Conservation (phyloP, 2,329 filamentous ascomycete genomes). For the Beauveria caledonica region DNA sequence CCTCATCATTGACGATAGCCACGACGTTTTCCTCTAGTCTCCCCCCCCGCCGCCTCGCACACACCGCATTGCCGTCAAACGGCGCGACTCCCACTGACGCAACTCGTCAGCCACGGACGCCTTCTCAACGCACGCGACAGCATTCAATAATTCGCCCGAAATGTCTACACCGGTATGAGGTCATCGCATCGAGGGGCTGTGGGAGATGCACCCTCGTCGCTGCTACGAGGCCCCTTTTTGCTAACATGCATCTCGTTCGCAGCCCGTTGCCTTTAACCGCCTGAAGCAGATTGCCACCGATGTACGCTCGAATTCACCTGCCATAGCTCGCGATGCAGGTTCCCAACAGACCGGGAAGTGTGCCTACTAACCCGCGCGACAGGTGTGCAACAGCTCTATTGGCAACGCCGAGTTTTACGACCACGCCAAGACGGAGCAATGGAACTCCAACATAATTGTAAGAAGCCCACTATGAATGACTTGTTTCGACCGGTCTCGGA, state of each 20-base stretch:
- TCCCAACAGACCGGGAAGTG: background rate
- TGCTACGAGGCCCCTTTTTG: slow-evolving; percentile 1
- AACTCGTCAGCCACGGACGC: background rate
- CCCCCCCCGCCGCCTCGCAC: background rate
- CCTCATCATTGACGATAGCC: background rate
- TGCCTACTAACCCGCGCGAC: slow-evolving; percentile 13
- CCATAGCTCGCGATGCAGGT: background rate
- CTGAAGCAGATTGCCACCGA: slow-evolving; percentile 81
- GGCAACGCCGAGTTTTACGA: slow-evolving; percentile 72
- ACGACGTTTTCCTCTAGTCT: background rate
- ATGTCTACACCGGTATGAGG: slow-evolving; percentile 31
- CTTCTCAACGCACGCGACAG: background rate
- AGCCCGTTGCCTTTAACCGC: slow-evolving; percentile 70
- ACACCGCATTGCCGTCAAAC: background rate
- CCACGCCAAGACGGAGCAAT: slow-evolving; percentile 73
- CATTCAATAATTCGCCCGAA: slow-evolving; percentile 13
- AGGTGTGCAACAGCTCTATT: slow-evolving; percentile 80
- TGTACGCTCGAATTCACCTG: slow-evolving; percentile 40
- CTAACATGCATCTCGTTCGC: slow-evolving; percentile 16
- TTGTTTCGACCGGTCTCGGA: background rate
- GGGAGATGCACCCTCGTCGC: background rate
- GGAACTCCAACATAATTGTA: slow-evolving; percentile 94
- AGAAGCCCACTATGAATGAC: background rate
- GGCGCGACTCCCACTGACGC: background rate
- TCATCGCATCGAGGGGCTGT: too few relatives aligned